Conservation (phyloP, 179 eudicot species). For the Spergularia azorica region DNA sequence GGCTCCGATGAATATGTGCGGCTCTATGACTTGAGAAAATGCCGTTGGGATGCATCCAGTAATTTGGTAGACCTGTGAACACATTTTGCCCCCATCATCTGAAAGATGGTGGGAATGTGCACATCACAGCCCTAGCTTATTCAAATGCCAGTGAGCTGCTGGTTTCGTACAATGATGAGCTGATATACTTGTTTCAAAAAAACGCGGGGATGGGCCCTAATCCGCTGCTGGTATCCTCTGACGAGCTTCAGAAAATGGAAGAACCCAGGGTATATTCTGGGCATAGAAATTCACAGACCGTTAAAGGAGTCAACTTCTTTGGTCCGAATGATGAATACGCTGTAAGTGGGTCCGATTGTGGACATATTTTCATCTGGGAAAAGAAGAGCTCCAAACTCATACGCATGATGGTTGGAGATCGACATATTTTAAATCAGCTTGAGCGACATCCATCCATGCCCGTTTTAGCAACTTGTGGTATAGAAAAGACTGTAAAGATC, state of each 20-base stretch:
- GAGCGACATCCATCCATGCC: slow-evolving; percentile 73
- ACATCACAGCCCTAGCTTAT: slow-evolving; percentile 73
- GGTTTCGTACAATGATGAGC: slow-evolving; percentile 72
- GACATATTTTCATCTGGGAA: slow-evolving; percentile 80
- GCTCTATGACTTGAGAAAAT: slow-evolving; percentile 68
- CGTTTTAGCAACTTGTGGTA: slow-evolving; percentile 65
- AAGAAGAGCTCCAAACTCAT: slow-evolving; percentile 66
- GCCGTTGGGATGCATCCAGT: slow-evolving; percentile 45
- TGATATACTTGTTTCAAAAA: slow-evolving; percentile 70
- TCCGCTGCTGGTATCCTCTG: slow-evolving; percentile 39
- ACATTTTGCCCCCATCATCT: slow-evolving; percentile 69
- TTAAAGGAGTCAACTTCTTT: slow-evolving; percentile 86
- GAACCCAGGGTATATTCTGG: slow-evolving; percentile 63
- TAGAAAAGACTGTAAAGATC: slow-evolving; percentile 62
- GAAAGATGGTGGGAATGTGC: slow-evolving; percentile 43
- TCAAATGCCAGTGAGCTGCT: slow-evolving; percentile 69
- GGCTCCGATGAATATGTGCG: slow-evolving; percentile 79
- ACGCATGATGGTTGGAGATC: slow-evolving; percentile 71
- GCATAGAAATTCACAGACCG: slow-evolving; percentile 69
- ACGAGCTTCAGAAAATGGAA: slow-evolving; percentile 41
- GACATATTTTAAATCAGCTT: slow-evolving; percentile 61
- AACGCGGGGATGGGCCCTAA: slow-evolving; percentile 67
- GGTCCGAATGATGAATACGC: slow-evolving; percentile 72
- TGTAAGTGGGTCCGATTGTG: slow-evolving; percentile 85
- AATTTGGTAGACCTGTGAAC: slow-evolving; percentile 54